Base-by-base conservation (phyloP, 805 yeast genomes). In the Starmerella gropengiesseri region DNA sequence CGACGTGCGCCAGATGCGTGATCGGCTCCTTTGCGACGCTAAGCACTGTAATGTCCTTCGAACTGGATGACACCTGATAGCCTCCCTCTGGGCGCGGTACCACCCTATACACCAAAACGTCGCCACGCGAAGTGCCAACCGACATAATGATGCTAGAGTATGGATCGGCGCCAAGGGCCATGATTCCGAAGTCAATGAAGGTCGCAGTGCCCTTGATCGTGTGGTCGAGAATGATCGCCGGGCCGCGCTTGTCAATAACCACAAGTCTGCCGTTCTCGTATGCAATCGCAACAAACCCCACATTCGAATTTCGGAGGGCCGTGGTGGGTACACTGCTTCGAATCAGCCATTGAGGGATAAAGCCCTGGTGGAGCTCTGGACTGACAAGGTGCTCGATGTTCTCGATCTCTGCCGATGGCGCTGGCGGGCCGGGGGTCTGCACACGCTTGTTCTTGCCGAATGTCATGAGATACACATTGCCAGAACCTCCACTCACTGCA, bases 261-360 rank as follows among this genome's bases (percentile, higher is more conserved):
- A 79, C 61, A 14, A 89, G 48, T 27, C 75, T 69, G n/a, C 97
- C 96, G 21, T 31, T 43, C 35, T 70, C 71, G 58, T 81, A 85
- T 1, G 82, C 94, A 31, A 83, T 66, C 0, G 81, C 91, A 7
- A 81, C 82, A 63, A 91, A 87, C 0, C 95, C 95, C 37, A 85
- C 68, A 49, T 79, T 72, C 47, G 87, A 78, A 59, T 81, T 73
- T 42, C 71, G 68, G 37, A 87, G 47, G 1, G 82, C 72, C 0
- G 87, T 66, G 8, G 82, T 77, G 4, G 57, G 57, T 0, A 77
- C 75, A 39, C 60, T 56, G 28, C 62, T 61, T 31, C 68, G 64
- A 14, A 77, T 50, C 2, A 69, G 65, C 35, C 67, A 64, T 19
- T 59, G 60, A 0, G 89, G 87, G 51, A 80, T 52, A 49, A 78